Evolutionary conservation across 495 filamentous ascomycete species (phyloP), one percentile per base, ranked within the genome.

Genomic region (Trichoderma parareesei): DNA sequence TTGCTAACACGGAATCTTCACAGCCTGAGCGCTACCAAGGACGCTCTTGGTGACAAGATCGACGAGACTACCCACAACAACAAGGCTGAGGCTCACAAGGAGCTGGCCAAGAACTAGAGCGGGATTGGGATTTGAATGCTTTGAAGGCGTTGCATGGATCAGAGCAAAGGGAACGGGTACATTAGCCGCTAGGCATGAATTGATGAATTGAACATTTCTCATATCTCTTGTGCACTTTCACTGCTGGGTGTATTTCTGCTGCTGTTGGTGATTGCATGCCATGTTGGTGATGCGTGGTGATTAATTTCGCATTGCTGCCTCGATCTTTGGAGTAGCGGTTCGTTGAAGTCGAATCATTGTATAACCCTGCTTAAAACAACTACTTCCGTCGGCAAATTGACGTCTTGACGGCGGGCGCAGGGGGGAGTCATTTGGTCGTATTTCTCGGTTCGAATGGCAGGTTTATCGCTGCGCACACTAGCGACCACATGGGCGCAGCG

Each of bases 11-110:
- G 27, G 27, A 27, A 27, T 7, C 4, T 33, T 61, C 53, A 18
- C 65, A 75, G 73, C 64, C 75, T 75, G 65, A 70, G 73, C 42
- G 80, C 81, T 41, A 77, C 76, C 62, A 83, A 82, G 74, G 81
- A 83, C 66, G 78, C 78, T 49, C 64, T 78, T 38, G 70, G 71
- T 48, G 78, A 82, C 74, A 83, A 82, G 78, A 57, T 78, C 18
- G 73, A 83, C 64, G 74, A 83, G 73, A 72, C 71, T 63, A 74
- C 72, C 71, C 73, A 83, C 72, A 72, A 78, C 69, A 76, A 72
- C 70, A 75, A 76, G 65, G 76, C 76, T 66, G 76, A 78, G 46
- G 71, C 75, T 70, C 74, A 80, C 78, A 80, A 79, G 78, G 69
- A 80, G 75, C 68, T 76, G 64, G 71, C 69, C 65, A 76, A 80